Conservation (phyloP, 2,329 filamentous ascomycete species). For the Diaporthe vaccinii region DNA sequence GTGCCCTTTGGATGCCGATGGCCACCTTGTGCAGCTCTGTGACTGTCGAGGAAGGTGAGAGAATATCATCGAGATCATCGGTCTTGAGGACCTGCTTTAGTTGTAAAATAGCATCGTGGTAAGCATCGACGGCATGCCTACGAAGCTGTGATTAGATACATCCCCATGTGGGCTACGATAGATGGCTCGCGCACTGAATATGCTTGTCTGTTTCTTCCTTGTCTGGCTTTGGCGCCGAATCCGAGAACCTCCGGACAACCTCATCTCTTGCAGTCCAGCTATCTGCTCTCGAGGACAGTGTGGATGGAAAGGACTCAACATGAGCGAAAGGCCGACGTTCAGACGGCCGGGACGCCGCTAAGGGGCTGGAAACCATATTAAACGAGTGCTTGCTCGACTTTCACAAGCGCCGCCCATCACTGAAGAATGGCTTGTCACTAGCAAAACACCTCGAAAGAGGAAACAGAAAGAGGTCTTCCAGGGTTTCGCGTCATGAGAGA, state of each 20-base stretch:
- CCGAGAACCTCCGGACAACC: slow-evolving; percentile 45
- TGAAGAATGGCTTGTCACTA: background rate
- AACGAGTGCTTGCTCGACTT: slow-evolving; percentile 6
- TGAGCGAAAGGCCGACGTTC: slow-evolving; percentile 6
- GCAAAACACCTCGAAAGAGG: background rate
- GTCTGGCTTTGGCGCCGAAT: slow-evolving; percentile 42
- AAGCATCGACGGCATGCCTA: slow-evolving; percentile 37
- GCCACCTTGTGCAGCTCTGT: slow-evolving; percentile 43
- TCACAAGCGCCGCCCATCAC: background rate
- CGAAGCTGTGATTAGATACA: background rate
- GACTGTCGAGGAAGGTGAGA: slow-evolving; percentile 32
- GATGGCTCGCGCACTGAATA: slow-evolving; percentile 34
- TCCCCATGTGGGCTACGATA: background rate
- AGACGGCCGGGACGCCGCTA: background rate
- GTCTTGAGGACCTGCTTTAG: slow-evolving; percentile 37
- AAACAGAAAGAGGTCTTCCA: background rate
- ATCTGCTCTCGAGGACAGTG: slow-evolving; percentile 12
- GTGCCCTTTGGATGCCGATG: slow-evolving; percentile 37
- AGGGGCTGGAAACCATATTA: slow-evolving; percentile 29
- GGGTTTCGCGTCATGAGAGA: background rate
- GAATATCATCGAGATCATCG: slow-evolving; percentile 41
- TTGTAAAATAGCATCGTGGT: slow-evolving; percentile 35
- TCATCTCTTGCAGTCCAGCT: slow-evolving; percentile 37
- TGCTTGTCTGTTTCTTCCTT: slow-evolving; percentile 29
- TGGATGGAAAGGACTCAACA: background rate